A percentile compares a stretch with the other conserved stretches of the same genome.
These are phyloP conservation scores for Holtermannia corniformis DNA, from an alignment of 768 basidiomycete genomes.

Conservation along the genomic window DNA sequence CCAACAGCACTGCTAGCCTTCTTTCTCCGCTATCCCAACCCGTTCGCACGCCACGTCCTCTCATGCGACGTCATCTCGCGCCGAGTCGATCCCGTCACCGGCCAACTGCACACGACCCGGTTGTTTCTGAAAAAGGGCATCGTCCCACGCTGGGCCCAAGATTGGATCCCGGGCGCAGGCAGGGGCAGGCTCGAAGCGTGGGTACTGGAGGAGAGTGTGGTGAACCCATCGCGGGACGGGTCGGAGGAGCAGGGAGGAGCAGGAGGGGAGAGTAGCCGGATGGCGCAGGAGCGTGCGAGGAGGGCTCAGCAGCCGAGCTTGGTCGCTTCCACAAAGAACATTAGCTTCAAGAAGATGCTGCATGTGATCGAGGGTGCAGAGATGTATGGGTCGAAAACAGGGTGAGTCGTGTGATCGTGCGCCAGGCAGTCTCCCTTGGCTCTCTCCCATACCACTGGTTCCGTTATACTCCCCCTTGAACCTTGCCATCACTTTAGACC, in stretches of 20 bases:
- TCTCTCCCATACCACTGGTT: too few species aligned
- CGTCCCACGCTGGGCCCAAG: slow-evolving; percentile 84
- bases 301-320: slow-evolving; percentile 39
- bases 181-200: slow-evolving; percentile 68
- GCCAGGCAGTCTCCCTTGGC: too few species aligned
- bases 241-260: neutral
- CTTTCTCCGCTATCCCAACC: slow-evolving; percentile 92
- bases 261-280: slow-evolving; percentile 1
- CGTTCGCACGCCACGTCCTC: slow-evolving; percentile 83
- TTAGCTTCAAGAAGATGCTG: slow-evolving; percentile 92
- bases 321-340: slow-evolving; percentile 70
- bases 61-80: slow-evolving; percentile 94
- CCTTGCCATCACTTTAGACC: too few species aligned
- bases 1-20: slow-evolving; percentile 84
- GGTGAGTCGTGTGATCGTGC: slow-evolving; percentile 57
- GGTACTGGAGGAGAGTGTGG: slow-evolving; percentile 91
- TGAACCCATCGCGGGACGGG: slow-evolving; percentile 54
- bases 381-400: slow-evolving; percentile 58
- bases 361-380: slow-evolving; percentile 74
- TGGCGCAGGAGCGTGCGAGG: neutral
- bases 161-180: slow-evolving; percentile 49
- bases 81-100: slow-evolving; percentile 54
- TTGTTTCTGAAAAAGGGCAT: slow-evolving; percentile 86
- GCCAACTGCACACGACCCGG: slow-evolving; percentile 72
- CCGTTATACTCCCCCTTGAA: too few species aligned